These are phyloP conservation scores for carrot (Daucus carota) DNA, from an alignment of 129 eudicot genomes.

Conservation along the genomic window DH1_v3.0 NC_030384.2:46381501-46382000, in stretches of 20 bases:
- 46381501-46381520: background rate
- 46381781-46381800: background rate
- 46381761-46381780: background rate
- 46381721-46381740: background rate
- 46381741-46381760: background rate
- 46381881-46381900: background rate
- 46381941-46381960: background rate
- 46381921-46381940: background rate
- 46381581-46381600: background rate
- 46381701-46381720: background rate
- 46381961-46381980: background rate
- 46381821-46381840: background rate
- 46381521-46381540: background rate
- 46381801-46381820: background rate
- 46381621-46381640: background rate
- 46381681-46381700: background rate
- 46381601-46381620: background rate
- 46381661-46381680: background rate
- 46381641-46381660: background rate
- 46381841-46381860: background rate
- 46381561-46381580: background rate
- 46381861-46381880: background rate
- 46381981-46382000: background rate
- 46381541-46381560: constrained; percentile 10
- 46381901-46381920: too few species aligned